phyloP scores from a whole-genome alignment of 306 rosid species.

The Rosa persica region DNA sequence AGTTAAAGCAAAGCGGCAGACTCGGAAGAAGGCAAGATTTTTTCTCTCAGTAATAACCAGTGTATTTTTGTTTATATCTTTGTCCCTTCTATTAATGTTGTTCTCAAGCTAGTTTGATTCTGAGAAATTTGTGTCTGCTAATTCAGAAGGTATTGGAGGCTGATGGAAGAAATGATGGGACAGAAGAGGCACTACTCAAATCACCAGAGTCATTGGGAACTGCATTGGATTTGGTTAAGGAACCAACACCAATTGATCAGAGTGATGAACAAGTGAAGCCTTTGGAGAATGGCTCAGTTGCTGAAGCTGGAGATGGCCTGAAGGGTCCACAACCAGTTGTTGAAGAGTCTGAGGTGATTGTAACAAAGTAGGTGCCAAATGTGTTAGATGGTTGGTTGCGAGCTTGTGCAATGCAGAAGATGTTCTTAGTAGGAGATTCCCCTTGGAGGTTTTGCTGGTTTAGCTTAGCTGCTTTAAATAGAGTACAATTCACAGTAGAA shows the following conservation, averaged over 20 bases:
- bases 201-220: constrained; percentile 45
- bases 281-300: constrained; percentile 53
- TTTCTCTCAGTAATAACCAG: background rate
- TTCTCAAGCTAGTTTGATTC: background rate
- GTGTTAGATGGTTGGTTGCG: constrained; percentile 42
- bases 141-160: constrained; percentile 76
- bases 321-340: constrained; percentile 69
- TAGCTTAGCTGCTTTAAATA: constrained; percentile 10
- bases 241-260: constrained; percentile 31
- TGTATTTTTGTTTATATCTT: background rate
- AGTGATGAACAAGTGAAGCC: constrained; percentile 36
- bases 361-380: constrained; percentile 58
- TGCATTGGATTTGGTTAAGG: constrained; percentile 45
- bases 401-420: constrained; percentile 25
- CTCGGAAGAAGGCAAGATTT: constrained; percentile 58
- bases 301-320: constrained; percentile 60
- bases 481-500: background rate
- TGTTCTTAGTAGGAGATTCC: constrained; percentile 4
- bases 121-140: background rate
- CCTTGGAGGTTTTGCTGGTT: constrained; percentile 16
- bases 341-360: constrained; percentile 52
- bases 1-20: constrained; percentile 74
- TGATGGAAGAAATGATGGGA: constrained; percentile 61
- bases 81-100: background rate
- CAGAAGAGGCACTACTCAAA: constrained; percentile 41